Conservation (phyloP, 768 basidiomycete species). For the Lentinula sp. region DNA sequence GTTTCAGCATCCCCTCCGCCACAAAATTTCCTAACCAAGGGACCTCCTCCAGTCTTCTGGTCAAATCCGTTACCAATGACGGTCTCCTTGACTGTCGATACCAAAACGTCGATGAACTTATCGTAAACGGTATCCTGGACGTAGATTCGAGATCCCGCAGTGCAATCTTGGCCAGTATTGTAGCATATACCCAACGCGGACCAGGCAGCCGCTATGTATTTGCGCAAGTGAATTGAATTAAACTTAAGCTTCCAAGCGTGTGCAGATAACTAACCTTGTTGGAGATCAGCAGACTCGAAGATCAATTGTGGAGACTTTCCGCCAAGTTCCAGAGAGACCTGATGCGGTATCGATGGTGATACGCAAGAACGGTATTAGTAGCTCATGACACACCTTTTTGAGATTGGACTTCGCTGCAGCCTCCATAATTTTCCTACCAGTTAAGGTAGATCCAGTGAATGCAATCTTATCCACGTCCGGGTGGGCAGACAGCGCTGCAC, state of each 20-base stretch:
- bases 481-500: conserved; percentile 80
- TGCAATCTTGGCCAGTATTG: conserved; percentile 91
- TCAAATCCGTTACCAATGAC: conserved; percentile 81
- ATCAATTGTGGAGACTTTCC: conserved; percentile 89
- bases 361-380: not conserved
- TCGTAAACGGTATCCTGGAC: conserved; percentile 88
- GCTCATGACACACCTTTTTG: conserved; percentile 60
- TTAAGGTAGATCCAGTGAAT: conserved; percentile 89
- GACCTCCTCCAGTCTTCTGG: conserved; percentile 69
- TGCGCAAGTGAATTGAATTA: not conserved
- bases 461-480: conserved; percentile 89
- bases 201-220: conserved; percentile 71
- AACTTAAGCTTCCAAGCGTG: no score
- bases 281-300: conserved; percentile 87
- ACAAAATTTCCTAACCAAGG: conserved; percentile 47
- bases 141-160: conserved; percentile 85
- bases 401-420: conserved; percentile 91
- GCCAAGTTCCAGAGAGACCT: conserved; percentile 90
- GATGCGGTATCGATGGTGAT: not conserved
- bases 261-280: conserved; percentile 55
- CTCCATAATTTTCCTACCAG: conserved; percentile 86
- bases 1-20: not conserved
- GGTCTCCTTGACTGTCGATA: conserved; percentile 60
- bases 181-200: conserved; percentile 81
- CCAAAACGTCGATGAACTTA: conserved; percentile 65